Evolutionary conservation across 441 rosid genomes (phyloP), one percentile per base, ranked within the genome.

Genomic region (Aleurites moluccanus): DNA sequence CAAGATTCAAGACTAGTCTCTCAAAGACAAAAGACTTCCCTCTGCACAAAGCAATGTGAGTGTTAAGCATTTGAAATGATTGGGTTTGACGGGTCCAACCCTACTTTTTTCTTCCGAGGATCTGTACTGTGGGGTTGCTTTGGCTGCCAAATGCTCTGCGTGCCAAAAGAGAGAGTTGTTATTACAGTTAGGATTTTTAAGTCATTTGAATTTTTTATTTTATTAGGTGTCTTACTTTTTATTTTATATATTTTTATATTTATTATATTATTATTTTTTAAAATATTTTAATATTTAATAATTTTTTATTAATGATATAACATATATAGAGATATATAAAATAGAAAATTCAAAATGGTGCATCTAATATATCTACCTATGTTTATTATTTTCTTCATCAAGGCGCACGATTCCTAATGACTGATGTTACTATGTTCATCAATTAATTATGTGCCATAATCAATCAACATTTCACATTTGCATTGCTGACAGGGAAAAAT

Each of bases 21-120:
- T 45, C 3, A 16, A 47, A 81, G 74, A 67, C 33, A 65, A 18
- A 18, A 63, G 55, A 50, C 64, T 77, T 75, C 73, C 80, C 67
- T 80, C 82, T 74, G 74, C 40, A 28, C 76, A 77, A 83, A 79
- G 84, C 84, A 79, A 66, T 49, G 67, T 25, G 73, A 67, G 82
- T 78, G 63, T 67, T 67, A 75, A 72, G 74, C 69, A 77, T 72
- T 77, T 63, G 47, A 75, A 80, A 80, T 84, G 75, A 82, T 82
- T 84, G 85, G 80, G 77, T 84, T 84, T 82, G 87, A 84, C 82
- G 70, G 72, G 85, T 84, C 85, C 74, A 84, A 81, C 80, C 70
- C n/a, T 27, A 73, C 74, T 76, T 76, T 68, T 65, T 50, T 33
- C 45, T 44, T 74, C 53, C 11, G 6, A 69, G 50, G 73, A 69